Percentiles rank a stretch among this genome's conserved stretches.
phyloP scores from a whole-genome alignment of 495 filamentous ascomycete species.

The Aspergillus kassunensis region DNA sequence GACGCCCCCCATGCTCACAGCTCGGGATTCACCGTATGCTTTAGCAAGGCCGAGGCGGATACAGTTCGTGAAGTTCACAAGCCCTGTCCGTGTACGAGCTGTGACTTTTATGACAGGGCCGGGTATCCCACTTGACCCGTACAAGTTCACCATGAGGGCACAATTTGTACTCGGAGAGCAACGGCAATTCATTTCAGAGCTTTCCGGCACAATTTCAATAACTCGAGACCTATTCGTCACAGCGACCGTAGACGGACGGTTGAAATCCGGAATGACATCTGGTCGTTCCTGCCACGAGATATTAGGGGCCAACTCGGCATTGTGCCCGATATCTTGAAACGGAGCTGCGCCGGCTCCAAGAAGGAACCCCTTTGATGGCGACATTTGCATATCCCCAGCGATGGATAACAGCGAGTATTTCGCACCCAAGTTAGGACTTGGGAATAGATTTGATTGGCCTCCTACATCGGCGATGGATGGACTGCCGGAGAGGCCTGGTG shows the following conservation, averaged over 20 bases:
- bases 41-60: conserved; percentile 26
- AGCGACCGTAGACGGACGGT: conserved; percentile 12
- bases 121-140: conserved; percentile 25
- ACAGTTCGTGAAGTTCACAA: conserved; percentile 24
- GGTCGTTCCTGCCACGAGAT: conserved; percentile 17
- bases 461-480: conserved; percentile 37
- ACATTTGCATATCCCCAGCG: conserved; percentile 32
- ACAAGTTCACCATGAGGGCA: conserved; percentile 39
- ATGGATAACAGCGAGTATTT: conserved; percentile 30
- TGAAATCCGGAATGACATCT: conserved; percentile 9
- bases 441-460: conserved; percentile 32
- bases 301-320: conserved; percentile 38
- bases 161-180: conserved; percentile 22
- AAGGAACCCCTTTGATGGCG: conserved; percentile 18
- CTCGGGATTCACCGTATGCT: conserved; percentile 23
- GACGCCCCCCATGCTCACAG: conserved; percentile 34
- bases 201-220: neutral
- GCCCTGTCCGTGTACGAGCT: conserved; percentile 24
- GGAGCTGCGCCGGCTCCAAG: conserved; percentile 38
- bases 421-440: conserved; percentile 24
- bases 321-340: conserved; percentile 36
- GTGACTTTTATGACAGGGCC: conserved; percentile 33
- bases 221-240: conserved; percentile 16
- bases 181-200: conserved; percentile 1
- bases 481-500: conserved; percentile 32